Evolutionary conservation across 108 stramenopile species (phyloP), one percentile per base, ranked within the genome.

Genomic region (Cyclotella sp.): DNA sequence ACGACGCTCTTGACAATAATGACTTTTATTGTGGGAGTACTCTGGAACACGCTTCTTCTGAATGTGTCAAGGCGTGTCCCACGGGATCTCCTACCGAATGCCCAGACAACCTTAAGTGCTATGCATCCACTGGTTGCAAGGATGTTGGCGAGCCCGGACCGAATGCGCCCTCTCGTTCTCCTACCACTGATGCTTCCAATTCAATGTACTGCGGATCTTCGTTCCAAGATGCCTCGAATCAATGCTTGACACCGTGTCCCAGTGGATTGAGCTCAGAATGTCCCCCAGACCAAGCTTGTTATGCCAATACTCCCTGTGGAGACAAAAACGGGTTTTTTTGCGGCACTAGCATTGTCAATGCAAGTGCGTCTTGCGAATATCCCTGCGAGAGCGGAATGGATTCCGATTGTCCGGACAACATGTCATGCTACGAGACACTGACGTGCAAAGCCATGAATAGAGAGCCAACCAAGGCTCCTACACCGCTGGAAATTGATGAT

Each of bases 91-190:
- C 90, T 15, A 58, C 75, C 10, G 88, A 88, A 28, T 95, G 94
- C 81, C 94, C 94, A 3, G 75, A 77, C 45, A 85, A 75, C 29
- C 72, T 87, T 60, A 89, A 72, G 42, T 95, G 94, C 67, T 93
- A 88, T 75, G 92, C 94, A 41, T 89, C 93, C 70, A 93, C 92
- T 0, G 85, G 91, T 0, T 93, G 94, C 76, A 83, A 86, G 67
- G 53, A 39, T 24, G 55, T 52, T 22, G 75, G 59, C 14, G 60
- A 73, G 18, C 44, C 75, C 14, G 53, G 63, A 26, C 16, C 51
- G 43, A 21, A 30, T n/a, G 44, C 68, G 9, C 69, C 77, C 26
- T 68, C 82, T 11, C 68, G 61, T 44, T 53, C 76, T 14, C 82
- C 82, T 9, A 68, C 43, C 21, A 55, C 64, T 26, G 75, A 76